Evolutionary conservation across 208 protist genomes (phyloP).

Genomic region (Trypanosoma mega): DNA sequence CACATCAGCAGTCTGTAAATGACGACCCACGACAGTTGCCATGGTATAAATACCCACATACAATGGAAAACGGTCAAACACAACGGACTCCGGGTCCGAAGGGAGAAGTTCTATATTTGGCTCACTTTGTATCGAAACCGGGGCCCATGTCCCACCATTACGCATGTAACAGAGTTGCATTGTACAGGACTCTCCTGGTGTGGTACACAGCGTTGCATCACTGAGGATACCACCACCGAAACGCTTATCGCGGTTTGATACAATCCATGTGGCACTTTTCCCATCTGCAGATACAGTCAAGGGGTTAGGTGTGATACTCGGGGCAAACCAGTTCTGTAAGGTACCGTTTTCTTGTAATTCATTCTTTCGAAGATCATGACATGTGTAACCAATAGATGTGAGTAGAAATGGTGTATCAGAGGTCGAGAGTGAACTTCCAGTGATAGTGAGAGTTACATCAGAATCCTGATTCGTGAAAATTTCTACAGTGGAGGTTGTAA

Average conservation of each 20-base stretch:
- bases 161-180: constrained; percentile 88
- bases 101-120: constrained; percentile 37
- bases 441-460: constrained; percentile 58
- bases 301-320: constrained; percentile 58
- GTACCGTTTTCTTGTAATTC: constrained; percentile 50
- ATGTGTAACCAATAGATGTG: constrained; percentile 62
- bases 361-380: constrained; percentile 79
- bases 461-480: constrained; percentile 80
- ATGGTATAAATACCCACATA: constrained; percentile 77
- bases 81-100: constrained; percentile 60
- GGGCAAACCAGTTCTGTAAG: constrained; percentile 55
- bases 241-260: constrained; percentile 53
- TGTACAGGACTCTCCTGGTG: constrained; percentile 37
- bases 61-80: constrained; percentile 69
- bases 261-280: constrained; percentile 51
- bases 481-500: constrained; percentile 25
- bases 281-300: constrained; percentile 43
- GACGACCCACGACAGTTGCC: constrained; percentile 65
- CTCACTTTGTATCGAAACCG: constrained; percentile 43
- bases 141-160: constrained; percentile 66
- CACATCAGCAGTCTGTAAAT: constrained; percentile 42
- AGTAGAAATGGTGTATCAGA: constrained; percentile 73
- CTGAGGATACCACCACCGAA: constrained; percentile 66
- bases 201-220: constrained; percentile 56
- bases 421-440: constrained; percentile 49